Evolutionary conservation across 352 stramenopile species (phyloP).

Genomic region (Pelagophyceae sp.): DNA sequence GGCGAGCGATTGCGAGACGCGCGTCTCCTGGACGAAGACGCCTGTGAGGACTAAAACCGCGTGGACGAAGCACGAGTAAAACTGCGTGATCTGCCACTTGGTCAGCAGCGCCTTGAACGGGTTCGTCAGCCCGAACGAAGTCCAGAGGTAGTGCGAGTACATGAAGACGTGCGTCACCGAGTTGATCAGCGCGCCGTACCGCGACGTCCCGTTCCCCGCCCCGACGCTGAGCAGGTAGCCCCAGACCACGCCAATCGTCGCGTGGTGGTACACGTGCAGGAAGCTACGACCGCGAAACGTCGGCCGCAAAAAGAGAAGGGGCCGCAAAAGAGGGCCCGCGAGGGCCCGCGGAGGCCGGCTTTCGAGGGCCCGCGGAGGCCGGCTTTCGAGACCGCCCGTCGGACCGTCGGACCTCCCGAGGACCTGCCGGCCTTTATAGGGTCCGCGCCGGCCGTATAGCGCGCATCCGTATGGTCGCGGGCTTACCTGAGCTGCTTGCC

Average conservation of each 20-base stretch:
- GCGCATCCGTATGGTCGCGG: too few species aligned
- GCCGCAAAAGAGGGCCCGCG: too few species aligned
- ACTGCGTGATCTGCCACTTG: slow-evolving; percentile 31
- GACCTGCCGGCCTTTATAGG: too few species aligned
- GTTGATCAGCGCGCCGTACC: slow-evolving; percentile 34
- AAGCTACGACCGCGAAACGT: too few species aligned
- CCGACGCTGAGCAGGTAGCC: slow-evolving; percentile 23
- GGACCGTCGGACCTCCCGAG: too few species aligned
- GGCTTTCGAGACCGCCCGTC: too few species aligned
- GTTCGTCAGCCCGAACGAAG: slow-evolving; percentile 27
- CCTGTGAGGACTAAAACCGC: slow-evolving; percentile 11
- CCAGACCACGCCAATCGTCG: slow-evolving; percentile 30
- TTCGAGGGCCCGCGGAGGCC: too few species aligned
- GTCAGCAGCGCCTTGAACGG: slow-evolving; percentile 32
- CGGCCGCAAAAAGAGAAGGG: too few species aligned
- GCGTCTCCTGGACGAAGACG: slow-evolving; percentile 17
- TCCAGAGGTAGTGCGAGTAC: slow-evolving; percentile 34
- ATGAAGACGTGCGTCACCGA: slow-evolving; percentile 33
- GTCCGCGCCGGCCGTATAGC: too few species aligned
- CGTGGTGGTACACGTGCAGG: slow-evolving; percentile 33
- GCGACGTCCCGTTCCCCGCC: slow-evolving; percentile 21
- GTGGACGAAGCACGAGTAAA: slow-evolving; percentile 29
- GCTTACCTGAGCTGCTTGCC: slow-evolving; percentile 23
- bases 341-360: too few species aligned
- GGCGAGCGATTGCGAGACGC: slow-evolving; percentile 11